Evolutionary conservation across 208 protist species (phyloP), one percentile per base, ranked within the genome.

Genomic region (Wallacemonas rigidus): DNA sequence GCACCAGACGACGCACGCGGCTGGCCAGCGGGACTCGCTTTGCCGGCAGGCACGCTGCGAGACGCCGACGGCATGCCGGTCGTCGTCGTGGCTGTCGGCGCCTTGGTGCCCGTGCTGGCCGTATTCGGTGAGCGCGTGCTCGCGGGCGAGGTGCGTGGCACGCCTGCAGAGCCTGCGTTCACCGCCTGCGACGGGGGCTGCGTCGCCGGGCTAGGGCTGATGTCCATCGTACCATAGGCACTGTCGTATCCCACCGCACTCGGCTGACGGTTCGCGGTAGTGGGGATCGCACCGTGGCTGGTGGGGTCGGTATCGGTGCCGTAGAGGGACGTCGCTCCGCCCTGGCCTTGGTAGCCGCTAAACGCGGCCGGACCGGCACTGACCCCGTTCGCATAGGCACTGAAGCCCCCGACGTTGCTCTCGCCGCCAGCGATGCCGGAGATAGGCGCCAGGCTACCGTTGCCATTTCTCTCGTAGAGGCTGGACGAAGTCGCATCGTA

Each of bases 351-450:
- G 63, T 75, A 75, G 43, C 26, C 50, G 35, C 69, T 71, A 65
- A 62, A 69, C 14, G 39, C 51, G 14, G 61, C 71, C 1, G 60
- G 61, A 2, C 15, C 69, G 17, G 15, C 64, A 55, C 64, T 63
- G 39, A 45, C 7, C 47, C 53, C 68, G 53, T 44, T 41, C 35
- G 36, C 74, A 40, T 79, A 79, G 60, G 4, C 51, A 6, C 51
- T 56, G 51, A 56, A 56, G 51, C 51, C 51, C 12, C 51, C 51
- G 51, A 79, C 58, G 69, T 70, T 79, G 69, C 48, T 79, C 2
- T 55, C 68, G 11, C 64, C 47, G 35, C 69, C 67, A 15, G 51
- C 40, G 11, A 69, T 54, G 36, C 51, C 67, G 9, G 14, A 14
- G 47, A 40, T 15, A 7, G 17, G 35, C 3, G 17, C 26, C 4